Evolutionary conservation across 1,284 basidiomycete genomes (phyloP).

Genomic region (Fomitopsis schrenkii): DNA sequence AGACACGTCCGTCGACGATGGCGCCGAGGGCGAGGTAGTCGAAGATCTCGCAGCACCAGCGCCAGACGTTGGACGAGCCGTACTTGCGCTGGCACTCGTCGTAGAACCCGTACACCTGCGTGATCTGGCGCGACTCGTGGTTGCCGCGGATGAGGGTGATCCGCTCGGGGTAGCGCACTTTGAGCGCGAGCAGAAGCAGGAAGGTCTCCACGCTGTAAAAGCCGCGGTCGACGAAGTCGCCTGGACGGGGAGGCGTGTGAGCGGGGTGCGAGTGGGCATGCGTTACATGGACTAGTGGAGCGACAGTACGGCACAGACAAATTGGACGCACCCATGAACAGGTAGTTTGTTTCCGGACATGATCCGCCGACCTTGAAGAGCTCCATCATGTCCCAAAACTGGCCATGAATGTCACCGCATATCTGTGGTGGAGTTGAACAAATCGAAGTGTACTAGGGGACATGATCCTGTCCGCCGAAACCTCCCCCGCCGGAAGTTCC

Average conservation of each 20-base stretch:
- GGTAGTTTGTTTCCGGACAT: slow-evolving; percentile 95
- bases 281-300: background rate
- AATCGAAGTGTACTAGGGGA: background rate
- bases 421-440: slow-evolving; percentile 49
- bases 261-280: background rate
- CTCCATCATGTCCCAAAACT: slow-evolving; percentile 98
- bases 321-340: slow-evolving; percentile 87
- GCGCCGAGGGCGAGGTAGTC: slow-evolving; percentile 95
- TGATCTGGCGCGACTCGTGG: slow-evolving; percentile 99
- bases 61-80: slow-evolving; percentile 93
- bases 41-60: slow-evolving; percentile 98
- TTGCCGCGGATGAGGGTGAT: slow-evolving; percentile 98
- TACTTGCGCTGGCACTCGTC: slow-evolving; percentile 98
- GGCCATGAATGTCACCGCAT: slow-evolving; percentile 98
- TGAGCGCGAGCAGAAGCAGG: slow-evolving; percentile 89
- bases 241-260: slow-evolving; percentile 32
- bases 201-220: slow-evolving; percentile 99
- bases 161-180: slow-evolving; percentile 96
- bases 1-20: slow-evolving; percentile 92
- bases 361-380: slow-evolving; percentile 94
- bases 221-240: slow-evolving; percentile 95
- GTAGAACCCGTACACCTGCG: slow-evolving; percentile 99
- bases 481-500: too few species aligned
- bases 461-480: background rate
- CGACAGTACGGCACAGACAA: background rate